Base-by-base conservation (phyloP, 2,329 filamentous ascomycete species). In the Delphinella strobiligena region DNA sequence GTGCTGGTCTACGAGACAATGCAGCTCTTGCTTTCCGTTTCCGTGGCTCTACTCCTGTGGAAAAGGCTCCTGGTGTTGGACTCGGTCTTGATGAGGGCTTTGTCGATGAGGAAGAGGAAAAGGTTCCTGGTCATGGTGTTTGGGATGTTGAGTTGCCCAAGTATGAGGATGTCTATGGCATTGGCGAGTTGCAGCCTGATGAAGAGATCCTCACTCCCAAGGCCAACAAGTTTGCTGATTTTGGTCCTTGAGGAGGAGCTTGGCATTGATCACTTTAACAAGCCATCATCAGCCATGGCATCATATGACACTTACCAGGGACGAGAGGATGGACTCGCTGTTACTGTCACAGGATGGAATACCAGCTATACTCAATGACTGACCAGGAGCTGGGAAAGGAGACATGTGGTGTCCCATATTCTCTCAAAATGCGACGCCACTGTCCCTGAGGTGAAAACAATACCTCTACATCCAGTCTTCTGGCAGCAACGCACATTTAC, bases 1-100 rank as follows among this genome's bases (percentile, higher is more conserved):
- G 51, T 11, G 49, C 46, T 8, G 58, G 58, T 1, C 43, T 61
- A 36, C 49, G 49, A 37, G 56, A 59, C 41, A 51, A 50, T 15
- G 51, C 50, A 9, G 47, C 57, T 4, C 49, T 61, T 40, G 58
- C 58, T 7, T 60, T 60, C 47, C 56, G 54, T 34, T 60, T 60
- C 33, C 38, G 38, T 33, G 41, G 41, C 10, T 33, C 38, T 9
- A 39, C 31, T 19, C 27, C 17, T 2, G 11, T 24, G 7, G 9
- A 16, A 14, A 19, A 9, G n/a, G 10, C 31, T 8, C 17, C 31
- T 17, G 32, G 17, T 31, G 32, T 33, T 0, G 33, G 16, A 1
- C 24, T 42, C 18, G 49, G 50, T 33, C 43, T 40, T 19, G 50
- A 52, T 24, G 50, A 51, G 27, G 50, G 49, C 11, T 10, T 48